Evolutionary conservation across 2,329 filamentous ascomycete genomes (phyloP).

Genomic region (Xylariomycetidae sp.): DNA sequence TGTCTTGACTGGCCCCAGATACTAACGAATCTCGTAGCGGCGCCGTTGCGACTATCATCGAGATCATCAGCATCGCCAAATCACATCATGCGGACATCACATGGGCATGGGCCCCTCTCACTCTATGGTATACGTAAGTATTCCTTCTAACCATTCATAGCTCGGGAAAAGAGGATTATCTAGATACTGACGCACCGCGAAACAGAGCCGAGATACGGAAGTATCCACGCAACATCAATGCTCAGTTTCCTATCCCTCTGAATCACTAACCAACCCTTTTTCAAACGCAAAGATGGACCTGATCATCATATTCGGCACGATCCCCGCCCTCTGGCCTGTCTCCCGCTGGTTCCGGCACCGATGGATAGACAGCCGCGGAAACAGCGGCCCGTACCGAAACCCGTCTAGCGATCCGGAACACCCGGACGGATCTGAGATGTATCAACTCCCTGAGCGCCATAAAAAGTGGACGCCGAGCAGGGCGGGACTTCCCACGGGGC

Average conservation of each 20-base stretch:
- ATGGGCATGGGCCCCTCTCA: constrained; percentile 7
- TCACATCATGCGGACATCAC: constrained; percentile 5
- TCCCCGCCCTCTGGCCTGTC: constrained; percentile 5
- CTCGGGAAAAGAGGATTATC: not conserved
- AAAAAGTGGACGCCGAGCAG: not conserved
- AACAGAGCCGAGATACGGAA: constrained; percentile 5
- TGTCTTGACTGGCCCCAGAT: too few relatives aligned
- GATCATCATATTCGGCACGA: constrained; percentile 4
- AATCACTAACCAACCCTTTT: too few relatives aligned
- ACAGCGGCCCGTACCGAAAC: constrained; percentile 3
- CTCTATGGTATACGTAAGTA: constrained; percentile 8
- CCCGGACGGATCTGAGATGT: constrained; percentile 3
- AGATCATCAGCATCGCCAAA: constrained; percentile 3
- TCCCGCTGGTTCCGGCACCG: not conserved
- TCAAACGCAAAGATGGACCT: constrained; percentile 5
- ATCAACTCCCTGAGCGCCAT: not conserved
- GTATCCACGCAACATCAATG: too few relatives aligned
- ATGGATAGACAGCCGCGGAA: not conserved
- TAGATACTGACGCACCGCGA: too few relatives aligned
- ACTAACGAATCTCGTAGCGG: too few relatives aligned
- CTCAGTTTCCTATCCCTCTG: too few relatives aligned
- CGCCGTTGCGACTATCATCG: constrained; percentile 4
- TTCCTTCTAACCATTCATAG: not conserved
- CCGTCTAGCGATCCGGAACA: constrained; percentile 1
- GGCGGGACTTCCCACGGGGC: not conserved